Percentiles rank a stretch among this genome's conserved stretches.
Conservation (phyloP, 176 grass and related monocot species). For the Saccharum spontaneum region DNA sequence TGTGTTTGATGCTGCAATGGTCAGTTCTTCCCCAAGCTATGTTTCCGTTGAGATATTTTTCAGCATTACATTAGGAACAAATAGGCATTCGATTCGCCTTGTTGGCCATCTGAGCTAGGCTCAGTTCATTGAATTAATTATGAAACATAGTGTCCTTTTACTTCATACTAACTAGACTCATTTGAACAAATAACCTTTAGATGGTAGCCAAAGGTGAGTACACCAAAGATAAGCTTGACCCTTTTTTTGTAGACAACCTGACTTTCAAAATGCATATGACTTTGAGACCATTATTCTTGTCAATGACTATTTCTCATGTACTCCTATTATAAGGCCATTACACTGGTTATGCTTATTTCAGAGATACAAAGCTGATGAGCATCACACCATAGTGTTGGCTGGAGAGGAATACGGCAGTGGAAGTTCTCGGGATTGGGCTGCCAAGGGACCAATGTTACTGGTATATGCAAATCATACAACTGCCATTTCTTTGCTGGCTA, state of each 20-base stretch:
- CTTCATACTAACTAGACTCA: not conserved
- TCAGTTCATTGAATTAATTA: not conserved
- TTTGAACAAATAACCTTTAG: not conserved
- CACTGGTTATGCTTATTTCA: conserved; percentile 33
- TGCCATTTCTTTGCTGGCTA: not conserved
- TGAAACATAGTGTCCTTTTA: not conserved
- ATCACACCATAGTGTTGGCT: conserved; percentile 81
- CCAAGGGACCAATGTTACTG: conserved; percentile 91
- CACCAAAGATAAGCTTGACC: not conserved
- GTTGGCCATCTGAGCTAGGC: not conserved
- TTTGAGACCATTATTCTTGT: not conserved
- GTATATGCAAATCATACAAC: conserved; percentile 26
- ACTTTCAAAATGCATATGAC: not conserved
- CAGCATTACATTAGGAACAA: not conserved
- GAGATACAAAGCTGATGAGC: conserved; percentile 79
- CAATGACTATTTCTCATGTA: not conserved
- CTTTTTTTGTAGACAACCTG: not conserved
- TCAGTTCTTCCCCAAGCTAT: conserved; percentile 1
- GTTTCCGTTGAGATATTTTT: not conserved
- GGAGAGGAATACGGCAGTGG: conserved; percentile 94
- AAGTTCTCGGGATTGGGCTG: conserved; percentile 98
- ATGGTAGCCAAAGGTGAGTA: not conserved
- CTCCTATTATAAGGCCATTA: not conserved
- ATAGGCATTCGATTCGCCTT: not conserved
- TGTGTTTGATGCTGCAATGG: conserved; percentile 85